Evolutionary conservation across 2,329 filamentous ascomycete genomes (phyloP).

Genomic region (Grosmannia penicillata): DNA sequence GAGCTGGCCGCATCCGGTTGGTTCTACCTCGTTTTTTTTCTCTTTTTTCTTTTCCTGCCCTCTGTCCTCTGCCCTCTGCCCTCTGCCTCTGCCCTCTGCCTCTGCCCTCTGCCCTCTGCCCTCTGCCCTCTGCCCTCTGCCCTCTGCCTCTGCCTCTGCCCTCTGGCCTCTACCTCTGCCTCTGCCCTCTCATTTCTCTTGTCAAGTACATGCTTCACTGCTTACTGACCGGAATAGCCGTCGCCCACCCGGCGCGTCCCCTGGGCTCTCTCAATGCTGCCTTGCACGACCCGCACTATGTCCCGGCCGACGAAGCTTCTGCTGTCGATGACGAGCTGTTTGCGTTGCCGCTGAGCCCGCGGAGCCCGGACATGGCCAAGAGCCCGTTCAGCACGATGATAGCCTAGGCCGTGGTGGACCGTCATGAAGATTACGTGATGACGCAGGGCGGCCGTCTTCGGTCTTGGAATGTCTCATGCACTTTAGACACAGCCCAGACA

Average conservation of each 20-base stretch:
- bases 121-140: conserved; percentile 3
- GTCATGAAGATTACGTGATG: background rate
- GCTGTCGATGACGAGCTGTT: conserved; percentile 69
- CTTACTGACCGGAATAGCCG: background rate
- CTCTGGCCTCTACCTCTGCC: conserved; percentile 16
- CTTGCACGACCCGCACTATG: conserved; percentile 17
- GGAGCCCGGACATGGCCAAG: conserved; percentile 72
- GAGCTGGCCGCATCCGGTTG: conserved; percentile 44
- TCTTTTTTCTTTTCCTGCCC: background rate
- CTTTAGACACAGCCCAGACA: no score
- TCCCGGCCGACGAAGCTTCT: background rate
- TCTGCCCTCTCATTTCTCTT: background rate
- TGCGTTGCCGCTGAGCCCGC: conserved; percentile 70
- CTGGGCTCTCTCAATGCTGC: conserved; percentile 22
- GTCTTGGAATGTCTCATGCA: no score
- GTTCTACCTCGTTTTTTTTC: no score
- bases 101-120: conserved; percentile 24
- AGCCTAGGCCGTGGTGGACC: conserved; percentile 2
- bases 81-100: background rate
- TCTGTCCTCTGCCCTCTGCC: background rate
- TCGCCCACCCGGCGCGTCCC: background rate
- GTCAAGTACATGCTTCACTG: background rate
- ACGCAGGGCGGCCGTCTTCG: no score
- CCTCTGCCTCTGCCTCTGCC: conserved; percentile 18
- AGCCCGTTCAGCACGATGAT: conserved; percentile 59